These are phyloP conservation scores for Xylaria sp. DNA, from an alignment of 2,329 filamentous ascomycete species.

Conservation along the genomic window DNA sequence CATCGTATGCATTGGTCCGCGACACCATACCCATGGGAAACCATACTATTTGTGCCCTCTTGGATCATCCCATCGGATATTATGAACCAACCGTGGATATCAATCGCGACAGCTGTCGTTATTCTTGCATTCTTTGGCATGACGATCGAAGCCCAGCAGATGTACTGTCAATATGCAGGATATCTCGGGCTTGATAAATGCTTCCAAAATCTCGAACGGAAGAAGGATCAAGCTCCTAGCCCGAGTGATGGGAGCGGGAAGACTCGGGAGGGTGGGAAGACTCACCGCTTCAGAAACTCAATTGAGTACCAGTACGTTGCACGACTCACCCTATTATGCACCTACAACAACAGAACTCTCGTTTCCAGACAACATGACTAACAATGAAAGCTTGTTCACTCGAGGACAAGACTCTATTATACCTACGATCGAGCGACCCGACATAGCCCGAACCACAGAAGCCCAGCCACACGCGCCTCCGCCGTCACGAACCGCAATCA, in stretches of 20 bases:
- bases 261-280: constrained; percentile 13
- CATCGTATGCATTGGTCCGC: constrained; percentile 53
- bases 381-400: background rate
- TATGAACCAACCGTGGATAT: constrained; percentile 61
- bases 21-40: constrained; percentile 56
- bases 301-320: constrained; percentile 14
- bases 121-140: constrained; percentile 66
- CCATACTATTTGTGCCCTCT: constrained; percentile 58
- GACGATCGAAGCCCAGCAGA: constrained; percentile 63
- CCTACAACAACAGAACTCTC: background rate
- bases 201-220: constrained; percentile 12
- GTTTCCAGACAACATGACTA: constrained; percentile 2
- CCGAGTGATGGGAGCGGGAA: constrained; percentile 11
- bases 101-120: constrained; percentile 58
- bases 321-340: background rate
- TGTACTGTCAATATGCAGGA: constrained; percentile 53
- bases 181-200: constrained; percentile 31
- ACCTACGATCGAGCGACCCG: constrained; percentile 21
- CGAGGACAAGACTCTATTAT: background rate
- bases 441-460: background rate
- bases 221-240: background rate
- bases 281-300: background rate
- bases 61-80: constrained; percentile 52
- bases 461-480: background rate
- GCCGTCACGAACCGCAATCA: background rate